phyloP scores from a whole-genome alignment of 176 grass and related monocot species.

The Musa acuminata region DNA sequence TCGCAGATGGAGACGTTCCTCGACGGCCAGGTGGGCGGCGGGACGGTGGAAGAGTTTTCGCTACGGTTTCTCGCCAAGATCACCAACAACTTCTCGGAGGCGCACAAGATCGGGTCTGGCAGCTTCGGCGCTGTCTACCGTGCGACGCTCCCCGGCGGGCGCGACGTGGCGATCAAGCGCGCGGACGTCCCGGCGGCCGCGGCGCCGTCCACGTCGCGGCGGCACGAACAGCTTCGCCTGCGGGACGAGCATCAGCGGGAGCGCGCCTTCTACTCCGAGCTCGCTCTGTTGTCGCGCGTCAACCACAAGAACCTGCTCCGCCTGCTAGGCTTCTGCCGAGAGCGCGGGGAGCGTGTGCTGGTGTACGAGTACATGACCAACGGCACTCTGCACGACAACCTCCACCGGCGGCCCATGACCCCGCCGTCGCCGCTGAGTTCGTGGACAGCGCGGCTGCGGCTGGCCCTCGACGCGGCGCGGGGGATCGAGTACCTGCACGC shows the following conservation, averaged over 20 bases:
- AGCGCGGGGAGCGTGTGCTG: conserved; percentile 9
- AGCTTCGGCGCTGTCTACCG: conserved; percentile 86
- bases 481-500: conserved; percentile 93
- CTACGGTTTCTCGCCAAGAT: conserved; percentile 31
- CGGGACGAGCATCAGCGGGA: conserved; percentile 35
- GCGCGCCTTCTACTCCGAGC: conserved; percentile 71
- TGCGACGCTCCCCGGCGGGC: conserved; percentile 54
- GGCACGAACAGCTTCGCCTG: conserved; percentile 2
- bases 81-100: conserved; percentile 51
- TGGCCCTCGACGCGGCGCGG: conserved; percentile 80
- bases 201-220: not conserved
- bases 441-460: conserved; percentile 53
- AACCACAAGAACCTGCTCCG: conserved; percentile 21
- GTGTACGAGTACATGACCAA: conserved; percentile 15
- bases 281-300: conserved; percentile 21
- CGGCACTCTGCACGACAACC: conserved; percentile 19
- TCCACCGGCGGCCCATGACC: conserved; percentile 26
- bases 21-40: not conserved
- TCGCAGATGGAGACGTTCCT: conserved; percentile 7
- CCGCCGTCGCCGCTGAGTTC: conserved; percentile 41
- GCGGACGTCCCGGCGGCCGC: conserved; percentile 28
- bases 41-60: conserved; percentile 58
- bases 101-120: conserved; percentile 52
- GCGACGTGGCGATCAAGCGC: conserved; percentile 66
- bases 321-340: conserved; percentile 17